These are phyloP conservation scores for Suillus occidentalis DNA, from an alignment of 768 basidiomycete genomes.

Conservation along the genomic window DNA sequence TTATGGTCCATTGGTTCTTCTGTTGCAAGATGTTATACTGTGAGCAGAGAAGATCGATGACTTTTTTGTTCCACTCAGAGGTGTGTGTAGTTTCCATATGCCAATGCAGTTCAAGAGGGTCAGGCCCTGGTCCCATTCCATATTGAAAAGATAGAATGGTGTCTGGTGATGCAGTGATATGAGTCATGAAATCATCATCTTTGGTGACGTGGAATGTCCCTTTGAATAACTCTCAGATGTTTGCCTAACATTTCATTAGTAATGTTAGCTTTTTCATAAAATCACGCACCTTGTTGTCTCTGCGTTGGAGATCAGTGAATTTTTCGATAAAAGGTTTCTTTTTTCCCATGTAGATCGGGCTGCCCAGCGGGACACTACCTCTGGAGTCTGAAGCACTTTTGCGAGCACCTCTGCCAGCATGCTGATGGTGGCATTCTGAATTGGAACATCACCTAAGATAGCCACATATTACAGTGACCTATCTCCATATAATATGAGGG, in stretches of 20 bases:
- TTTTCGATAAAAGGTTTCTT: too few species aligned
- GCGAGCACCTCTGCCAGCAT: not conserved
- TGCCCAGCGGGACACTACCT: not conserved
- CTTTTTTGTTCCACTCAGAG: not conserved
- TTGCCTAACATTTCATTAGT: too few species aligned
- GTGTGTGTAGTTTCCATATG: not conserved
- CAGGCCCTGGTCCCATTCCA: not conserved
- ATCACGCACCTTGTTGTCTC: too few species aligned
- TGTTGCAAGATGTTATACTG: not conserved
- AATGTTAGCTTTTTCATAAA: too few species aligned
- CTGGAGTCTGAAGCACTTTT: not conserved
- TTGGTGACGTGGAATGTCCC: too few species aligned
- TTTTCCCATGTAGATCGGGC: too few species aligned
- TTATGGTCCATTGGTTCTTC: not conserved
- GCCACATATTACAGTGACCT: too few species aligned
- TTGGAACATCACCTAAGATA: too few species aligned
- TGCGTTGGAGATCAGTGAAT: too few species aligned
- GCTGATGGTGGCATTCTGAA: not conserved
- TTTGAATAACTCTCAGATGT: too few species aligned
- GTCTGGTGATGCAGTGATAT: accelerated
- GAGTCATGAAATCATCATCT: too few species aligned
- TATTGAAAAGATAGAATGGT: not conserved
- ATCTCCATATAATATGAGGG: too few species aligned
- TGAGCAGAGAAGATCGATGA: not conserved
- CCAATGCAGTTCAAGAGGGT: not conserved